Evolutionary conservation across 1,284 basidiomycete genomes (phyloP).

Genomic region (Lentinula novae-zelandiae): DNA sequence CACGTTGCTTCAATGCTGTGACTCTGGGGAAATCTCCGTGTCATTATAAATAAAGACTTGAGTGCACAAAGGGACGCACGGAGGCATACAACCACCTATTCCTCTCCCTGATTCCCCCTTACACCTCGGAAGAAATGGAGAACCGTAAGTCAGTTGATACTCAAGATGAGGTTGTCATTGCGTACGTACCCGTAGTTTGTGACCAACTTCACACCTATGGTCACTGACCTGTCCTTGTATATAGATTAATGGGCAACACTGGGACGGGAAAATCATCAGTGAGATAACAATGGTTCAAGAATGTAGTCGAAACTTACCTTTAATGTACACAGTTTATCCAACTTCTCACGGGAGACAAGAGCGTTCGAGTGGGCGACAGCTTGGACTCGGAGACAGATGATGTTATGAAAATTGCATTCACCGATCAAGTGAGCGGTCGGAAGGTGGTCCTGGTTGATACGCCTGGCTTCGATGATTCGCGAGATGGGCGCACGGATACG

Average conservation of each 20-base stretch:
- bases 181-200: neutral
- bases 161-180: neutral
- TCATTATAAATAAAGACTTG: neutral
- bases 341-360: slow-evolving; percentile 26
- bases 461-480: slow-evolving; percentile 33
- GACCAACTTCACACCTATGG: too few species aligned
- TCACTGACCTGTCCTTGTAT: neutral
- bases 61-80: neutral
- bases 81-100: neutral
- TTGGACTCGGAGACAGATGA: slow-evolving; percentile 31
- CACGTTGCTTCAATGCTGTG: neutral
- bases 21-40: neutral
- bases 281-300: neutral
- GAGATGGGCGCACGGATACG: slow-evolving; percentile 22
- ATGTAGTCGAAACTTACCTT: neutral
- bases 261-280: slow-evolving; percentile 7
- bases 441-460: slow-evolving; percentile 28
- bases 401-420: slow-evolving; percentile 22
- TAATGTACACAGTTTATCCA: slow-evolving; percentile 29
- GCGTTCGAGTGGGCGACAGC: slow-evolving; percentile 24
- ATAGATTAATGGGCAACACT: slow-evolving; percentile 5
- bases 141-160: neutral
- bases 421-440: slow-evolving; percentile 26
- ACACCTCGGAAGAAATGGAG: neutral
- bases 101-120: neutral